Evolutionary conservation across 768 basidiomycete genomes (phyloP).

Genomic region (Lentinula guzmanii): DNA sequence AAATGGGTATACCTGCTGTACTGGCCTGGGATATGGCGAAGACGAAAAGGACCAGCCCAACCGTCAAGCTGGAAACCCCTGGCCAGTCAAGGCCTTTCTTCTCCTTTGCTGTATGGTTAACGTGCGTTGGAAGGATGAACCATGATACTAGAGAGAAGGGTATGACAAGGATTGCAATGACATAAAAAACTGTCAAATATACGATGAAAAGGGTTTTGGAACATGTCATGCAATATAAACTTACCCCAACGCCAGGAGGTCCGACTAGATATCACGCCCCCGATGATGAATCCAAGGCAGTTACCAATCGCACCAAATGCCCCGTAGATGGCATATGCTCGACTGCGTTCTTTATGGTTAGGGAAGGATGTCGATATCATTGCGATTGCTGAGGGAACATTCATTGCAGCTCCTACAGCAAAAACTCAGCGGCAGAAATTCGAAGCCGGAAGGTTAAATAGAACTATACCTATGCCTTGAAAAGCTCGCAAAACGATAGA

Average conservation of each 20-base stretch:
- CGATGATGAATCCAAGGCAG: slow-evolving; percentile 31
- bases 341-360: slow-evolving; percentile 29
- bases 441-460: too few species aligned
- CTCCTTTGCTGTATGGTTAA: not conserved
- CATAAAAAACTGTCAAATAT: slow-evolving; percentile 30
- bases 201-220: not conserved
- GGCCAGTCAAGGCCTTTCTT: slow-evolving; percentile 10
- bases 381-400: slow-evolving; percentile 6
- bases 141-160: slow-evolving; percentile 7
- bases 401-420: slow-evolving; percentile 7
- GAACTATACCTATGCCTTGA: slow-evolving; percentile 1
- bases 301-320: slow-evolving; percentile 40
- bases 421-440: slow-evolving; percentile 11
- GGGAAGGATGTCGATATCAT: slow-evolving; percentile 4
- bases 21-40: slow-evolving; percentile 26
- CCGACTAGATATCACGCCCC: slow-evolving; percentile 31
- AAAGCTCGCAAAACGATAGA: slow-evolving; percentile 1
- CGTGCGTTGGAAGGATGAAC: slow-evolving; percentile 10
- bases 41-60: slow-evolving; percentile 24
- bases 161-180: slow-evolving; percentile 29
- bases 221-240: not conserved
- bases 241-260: slow-evolving; percentile 35
- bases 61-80: slow-evolving; percentile 11
- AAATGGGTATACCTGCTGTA: not conserved
- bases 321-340: slow-evolving; percentile 38